These are phyloP conservation scores for Pichia sp. DNA, from an alignment of 1,139 yeast genomes.

Conservation along the genomic window DNA sequence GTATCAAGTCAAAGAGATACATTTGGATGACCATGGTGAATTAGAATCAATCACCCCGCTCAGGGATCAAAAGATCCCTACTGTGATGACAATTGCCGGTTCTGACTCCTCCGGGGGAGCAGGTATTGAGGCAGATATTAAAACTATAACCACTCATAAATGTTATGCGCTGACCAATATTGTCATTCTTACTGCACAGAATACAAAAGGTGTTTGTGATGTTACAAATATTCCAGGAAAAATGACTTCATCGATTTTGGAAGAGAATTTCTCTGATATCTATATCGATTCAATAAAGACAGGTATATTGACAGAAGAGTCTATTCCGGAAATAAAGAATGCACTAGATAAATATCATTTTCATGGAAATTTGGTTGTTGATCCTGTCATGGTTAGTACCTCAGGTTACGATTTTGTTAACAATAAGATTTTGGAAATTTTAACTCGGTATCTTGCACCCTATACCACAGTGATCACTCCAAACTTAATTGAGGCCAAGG, in stretches of 20 bases:
- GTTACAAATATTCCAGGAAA: conserved; percentile 21
- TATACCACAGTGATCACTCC: conserved; percentile 14
- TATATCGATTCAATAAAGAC: conserved; percentile 70
- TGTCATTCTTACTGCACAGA: conserved; percentile 81
- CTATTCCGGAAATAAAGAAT: conserved; percentile 42
- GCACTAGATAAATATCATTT: conserved; percentile 36
- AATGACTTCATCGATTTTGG: conserved; percentile 7
- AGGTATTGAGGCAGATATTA: conserved; percentile 89
- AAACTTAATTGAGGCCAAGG: conserved; percentile 16
- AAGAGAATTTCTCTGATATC: conserved; percentile 32
- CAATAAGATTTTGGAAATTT: background rate
- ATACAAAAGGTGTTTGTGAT: conserved; percentile 52
- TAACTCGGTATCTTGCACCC: background rate
- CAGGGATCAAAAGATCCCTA: background rate
- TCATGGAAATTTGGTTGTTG: conserved; percentile 22
- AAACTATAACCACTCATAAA: conserved; percentile 72
- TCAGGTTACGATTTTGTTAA: conserved; percentile 14
- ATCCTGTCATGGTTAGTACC: conserved; percentile 18
- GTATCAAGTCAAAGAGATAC: background rate
- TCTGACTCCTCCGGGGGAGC: conserved; percentile 94
- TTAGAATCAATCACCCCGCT: conserved; percentile 11
- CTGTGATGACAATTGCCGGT: conserved; percentile 68
- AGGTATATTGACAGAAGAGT: conserved; percentile 63
- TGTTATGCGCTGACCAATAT: conserved; percentile 81
- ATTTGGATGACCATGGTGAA: background rate